phyloP scores from a whole-genome alignment of 1,284 basidiomycete genomes.

The Tausonia pullulans region DNA sequence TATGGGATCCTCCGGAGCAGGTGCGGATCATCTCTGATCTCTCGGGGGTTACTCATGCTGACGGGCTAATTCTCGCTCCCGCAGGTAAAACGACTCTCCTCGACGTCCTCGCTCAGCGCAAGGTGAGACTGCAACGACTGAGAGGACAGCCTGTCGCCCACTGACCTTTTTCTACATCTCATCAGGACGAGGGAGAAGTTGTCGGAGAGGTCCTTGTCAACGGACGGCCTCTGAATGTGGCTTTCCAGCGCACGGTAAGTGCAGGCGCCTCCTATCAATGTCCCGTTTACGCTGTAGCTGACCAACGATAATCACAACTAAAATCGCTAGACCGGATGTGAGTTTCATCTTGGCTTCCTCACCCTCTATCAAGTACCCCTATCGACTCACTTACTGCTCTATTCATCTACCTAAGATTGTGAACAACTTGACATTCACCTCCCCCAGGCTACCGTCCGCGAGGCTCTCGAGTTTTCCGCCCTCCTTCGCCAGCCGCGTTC shows the following conservation, averaged over 20 bases:
- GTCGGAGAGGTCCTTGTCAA: slow-evolving; percentile 39
- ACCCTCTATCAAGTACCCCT: slow-evolving; percentile 2
- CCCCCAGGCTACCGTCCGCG: slow-evolving; percentile 46
- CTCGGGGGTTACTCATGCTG: too few relatives aligned
- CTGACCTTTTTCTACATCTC: too few relatives aligned
- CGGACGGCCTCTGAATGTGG: slow-evolving; percentile 35
- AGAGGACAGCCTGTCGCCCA: too few relatives aligned
- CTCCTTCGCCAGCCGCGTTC: slow-evolving; percentile 60
- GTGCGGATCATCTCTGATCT: too few relatives aligned
- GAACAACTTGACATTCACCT: slow-evolving; percentile 13
- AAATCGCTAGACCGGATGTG: too few relatives aligned
- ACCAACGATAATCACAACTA: too few relatives aligned
- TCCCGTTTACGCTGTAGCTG: too few relatives aligned
- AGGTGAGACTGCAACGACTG: slow-evolving; percentile 14
- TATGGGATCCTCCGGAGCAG: slow-evolving; percentile 30
- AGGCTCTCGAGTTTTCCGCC: slow-evolving; percentile 72
- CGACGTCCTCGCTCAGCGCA: slow-evolving; percentile 38
- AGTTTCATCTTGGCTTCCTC: slow-evolving; percentile 8
- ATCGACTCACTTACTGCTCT: slow-evolving; percentile 23
- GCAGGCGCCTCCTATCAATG: slow-evolving; percentile 20
- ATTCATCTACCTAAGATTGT: background rate
- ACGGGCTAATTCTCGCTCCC: too few relatives aligned
- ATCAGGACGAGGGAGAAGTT: slow-evolving; percentile 24
- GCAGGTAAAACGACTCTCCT: slow-evolving; percentile 33
- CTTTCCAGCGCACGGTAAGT: slow-evolving; percentile 43